phyloP scores from a whole-genome alignment of 2,329 filamentous ascomycete species.

The Neofusicoccum sp. region DNA sequence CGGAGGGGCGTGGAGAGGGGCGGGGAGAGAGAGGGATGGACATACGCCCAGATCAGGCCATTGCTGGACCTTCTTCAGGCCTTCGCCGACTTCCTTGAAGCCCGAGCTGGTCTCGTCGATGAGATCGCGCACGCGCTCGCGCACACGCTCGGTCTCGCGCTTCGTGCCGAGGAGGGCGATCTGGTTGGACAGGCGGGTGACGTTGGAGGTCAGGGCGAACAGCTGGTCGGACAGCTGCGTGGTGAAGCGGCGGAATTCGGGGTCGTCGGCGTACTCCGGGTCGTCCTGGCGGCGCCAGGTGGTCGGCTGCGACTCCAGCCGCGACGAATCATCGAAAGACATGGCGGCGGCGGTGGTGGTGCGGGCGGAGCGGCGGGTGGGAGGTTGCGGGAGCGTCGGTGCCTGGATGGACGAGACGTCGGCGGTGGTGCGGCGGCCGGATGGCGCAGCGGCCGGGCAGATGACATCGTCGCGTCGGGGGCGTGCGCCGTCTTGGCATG shows the following conservation, averaged over 20 bases:
- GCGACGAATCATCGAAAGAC: constrained; percentile 88
- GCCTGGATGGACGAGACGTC: constrained; percentile 3
- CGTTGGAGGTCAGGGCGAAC: constrained; percentile 84
- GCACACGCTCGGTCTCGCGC: constrained; percentile 84
- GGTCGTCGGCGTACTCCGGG: constrained; percentile 81
- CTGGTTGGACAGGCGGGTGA: constrained; percentile 79
- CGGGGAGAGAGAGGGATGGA: constrained; percentile 32
- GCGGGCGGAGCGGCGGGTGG: not conserved
- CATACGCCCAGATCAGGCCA: constrained; percentile 70
- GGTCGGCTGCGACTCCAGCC: constrained; percentile 75
- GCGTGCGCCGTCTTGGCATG: constrained; percentile 8
- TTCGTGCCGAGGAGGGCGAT: constrained; percentile 83
- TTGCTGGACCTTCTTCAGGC: constrained; percentile 84
- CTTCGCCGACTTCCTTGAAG: constrained; percentile 91
- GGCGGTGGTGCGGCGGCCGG: constrained; percentile 12
- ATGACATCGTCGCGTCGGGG: constrained; percentile 11
- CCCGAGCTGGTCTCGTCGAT: constrained; percentile 81
- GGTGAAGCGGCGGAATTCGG: constrained; percentile 82
- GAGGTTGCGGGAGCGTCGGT: not conserved
- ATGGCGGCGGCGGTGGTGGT: constrained; percentile 49
- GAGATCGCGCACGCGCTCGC: constrained; percentile 84
- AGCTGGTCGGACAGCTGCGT: constrained; percentile 82
- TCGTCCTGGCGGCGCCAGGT: constrained; percentile 67
- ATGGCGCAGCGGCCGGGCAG: not conserved
- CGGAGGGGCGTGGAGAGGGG: not conserved